Evolutionary conservation across 2,329 filamentous ascomycete species (phyloP).

Genomic region (Apiospora pterosperma): DNA sequence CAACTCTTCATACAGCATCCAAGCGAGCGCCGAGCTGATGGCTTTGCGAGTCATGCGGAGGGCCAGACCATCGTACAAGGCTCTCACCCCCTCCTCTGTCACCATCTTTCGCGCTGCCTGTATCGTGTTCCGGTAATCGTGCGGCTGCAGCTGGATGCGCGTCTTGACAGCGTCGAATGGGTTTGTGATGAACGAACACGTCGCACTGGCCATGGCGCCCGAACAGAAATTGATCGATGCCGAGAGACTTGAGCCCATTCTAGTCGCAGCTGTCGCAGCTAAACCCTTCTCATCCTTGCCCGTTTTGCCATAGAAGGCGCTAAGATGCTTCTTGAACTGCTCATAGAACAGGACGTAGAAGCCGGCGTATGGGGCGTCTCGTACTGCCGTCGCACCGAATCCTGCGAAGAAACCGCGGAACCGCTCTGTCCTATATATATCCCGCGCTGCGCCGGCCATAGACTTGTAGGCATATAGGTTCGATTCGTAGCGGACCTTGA

Average conservation of each 20-base stretch:
- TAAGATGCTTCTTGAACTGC: constrained; percentile 66
- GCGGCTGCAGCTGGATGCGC: constrained; percentile 84
- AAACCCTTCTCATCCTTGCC: neutral
- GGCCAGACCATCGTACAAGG: constrained; percentile 81
- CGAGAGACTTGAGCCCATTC: constrained; percentile 40
- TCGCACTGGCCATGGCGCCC: constrained; percentile 73
- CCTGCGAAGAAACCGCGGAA: constrained; percentile 85
- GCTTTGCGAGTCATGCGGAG: constrained; percentile 89
- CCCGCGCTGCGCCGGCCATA: constrained; percentile 65
- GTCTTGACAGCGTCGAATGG: constrained; percentile 98
- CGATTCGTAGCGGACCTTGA: constrained; percentile 95
- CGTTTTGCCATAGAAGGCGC: constrained; percentile 22
- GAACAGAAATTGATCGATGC: constrained; percentile 82
- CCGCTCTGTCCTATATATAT: constrained; percentile 73
- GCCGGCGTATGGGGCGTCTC: constrained; percentile 95
- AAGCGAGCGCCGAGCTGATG: constrained; percentile 88
- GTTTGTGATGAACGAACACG: constrained; percentile 87
- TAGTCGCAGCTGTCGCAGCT: neutral
- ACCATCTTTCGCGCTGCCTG: constrained; percentile 77
- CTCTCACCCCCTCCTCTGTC: constrained; percentile 72
- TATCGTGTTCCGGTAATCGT: constrained; percentile 76
- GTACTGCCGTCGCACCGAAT: constrained; percentile 87
- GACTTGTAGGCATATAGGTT: constrained; percentile 81
- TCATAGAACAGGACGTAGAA: constrained; percentile 95
- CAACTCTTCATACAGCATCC: constrained; percentile 95